Percentiles rank a stretch among this genome's conserved stretches.
These are phyloP conservation scores for Trichoderma koningii DNA, from an alignment of 2,329 filamentous ascomycete genomes.

Conservation along the genomic window DNA sequence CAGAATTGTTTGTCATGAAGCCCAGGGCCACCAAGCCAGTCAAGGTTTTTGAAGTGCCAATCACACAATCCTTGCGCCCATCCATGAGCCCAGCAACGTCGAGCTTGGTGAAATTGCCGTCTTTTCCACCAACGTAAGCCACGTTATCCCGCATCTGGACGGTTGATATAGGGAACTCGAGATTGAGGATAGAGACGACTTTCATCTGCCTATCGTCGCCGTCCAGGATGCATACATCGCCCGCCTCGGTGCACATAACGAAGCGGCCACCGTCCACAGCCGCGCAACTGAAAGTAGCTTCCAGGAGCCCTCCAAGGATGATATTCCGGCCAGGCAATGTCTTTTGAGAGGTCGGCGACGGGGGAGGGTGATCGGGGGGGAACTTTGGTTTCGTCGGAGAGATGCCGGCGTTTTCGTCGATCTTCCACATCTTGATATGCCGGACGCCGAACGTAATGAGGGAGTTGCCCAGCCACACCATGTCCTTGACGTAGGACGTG, in stretches of 20 bases:
- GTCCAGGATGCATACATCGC: constrained; percentile 86
- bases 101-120: constrained; percentile 59
- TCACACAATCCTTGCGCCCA: constrained; percentile 43
- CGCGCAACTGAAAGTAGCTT: constrained; percentile 81
- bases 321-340: constrained; percentile 86
- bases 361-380: constrained; percentile 44
- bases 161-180: constrained; percentile 69
- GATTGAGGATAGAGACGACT: constrained; percentile 64
- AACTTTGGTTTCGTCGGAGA: constrained; percentile 67
- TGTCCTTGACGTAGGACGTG: constrained; percentile 80
- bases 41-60: constrained; percentile 43
- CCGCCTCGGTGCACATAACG: constrained; percentile 82
- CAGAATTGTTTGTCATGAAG: constrained; percentile 65
- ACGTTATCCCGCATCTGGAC: constrained; percentile 61
- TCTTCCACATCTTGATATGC: constrained; percentile 90
- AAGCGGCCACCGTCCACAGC: constrained; percentile 73
- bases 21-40: constrained; percentile 66
- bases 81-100: constrained; percentile 53
- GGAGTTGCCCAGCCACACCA: constrained; percentile 85
- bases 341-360: constrained; percentile 48
- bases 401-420: constrained; percentile 64
- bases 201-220: constrained; percentile 72
- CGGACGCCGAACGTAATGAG: constrained; percentile 86
- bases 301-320: constrained; percentile 76
- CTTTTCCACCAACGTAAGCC: constrained; percentile 69